Conservation (phyloP, 1,139 yeast species). For the Lodderomyces parapsilosis region DNA sequence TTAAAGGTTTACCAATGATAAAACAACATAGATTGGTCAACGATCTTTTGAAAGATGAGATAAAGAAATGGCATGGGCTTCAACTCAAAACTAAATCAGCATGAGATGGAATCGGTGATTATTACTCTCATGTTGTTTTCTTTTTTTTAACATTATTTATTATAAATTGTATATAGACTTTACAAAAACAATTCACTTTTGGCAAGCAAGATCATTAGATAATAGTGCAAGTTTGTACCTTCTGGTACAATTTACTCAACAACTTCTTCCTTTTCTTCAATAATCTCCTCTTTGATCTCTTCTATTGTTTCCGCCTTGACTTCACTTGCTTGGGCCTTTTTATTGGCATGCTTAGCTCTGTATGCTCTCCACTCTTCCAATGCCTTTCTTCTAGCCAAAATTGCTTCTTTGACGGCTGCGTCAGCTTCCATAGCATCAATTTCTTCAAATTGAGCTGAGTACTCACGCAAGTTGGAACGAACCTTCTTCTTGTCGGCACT, state of each 20-base stretch:
- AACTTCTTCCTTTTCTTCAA: conserved; percentile 81
- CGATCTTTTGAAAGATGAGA: conserved; percentile 77
- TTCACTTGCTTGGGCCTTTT: conserved; percentile 48
- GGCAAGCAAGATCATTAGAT: neutral
- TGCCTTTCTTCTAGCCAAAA: conserved; percentile 77
- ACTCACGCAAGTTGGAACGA: conserved; percentile 84
- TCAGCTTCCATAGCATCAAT: conserved; percentile 96
- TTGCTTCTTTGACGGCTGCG: conserved; percentile 87
- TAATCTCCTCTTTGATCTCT: conserved; percentile 63
- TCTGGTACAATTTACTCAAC: conserved; percentile 48
- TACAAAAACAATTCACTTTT: conserved; percentile 1
- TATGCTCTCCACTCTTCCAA: conserved; percentile 85
- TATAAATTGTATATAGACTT: conserved; percentile 1
- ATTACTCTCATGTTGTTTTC: too few relatives aligned
- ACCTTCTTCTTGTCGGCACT: conserved; percentile 86
- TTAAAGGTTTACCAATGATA: conserved; percentile 78
- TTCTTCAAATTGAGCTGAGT: conserved; percentile 92
- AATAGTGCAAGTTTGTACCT: conserved; percentile 2
- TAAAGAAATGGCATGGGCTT: conserved; percentile 91
- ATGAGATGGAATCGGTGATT: too few relatives aligned
- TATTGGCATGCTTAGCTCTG: conserved; percentile 58
- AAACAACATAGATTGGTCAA: conserved; percentile 93
- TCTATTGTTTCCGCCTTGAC: conserved; percentile 67
- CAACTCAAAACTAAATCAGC: conserved; percentile 67
- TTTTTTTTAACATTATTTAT: neutral